Percentiles rank a stretch among this genome's conserved stretches.
phyloP scores from a whole-genome alignment of 2,329 filamentous ascomycete genomes.

The Pseudopyrenochaeta lycopersici region DNA sequence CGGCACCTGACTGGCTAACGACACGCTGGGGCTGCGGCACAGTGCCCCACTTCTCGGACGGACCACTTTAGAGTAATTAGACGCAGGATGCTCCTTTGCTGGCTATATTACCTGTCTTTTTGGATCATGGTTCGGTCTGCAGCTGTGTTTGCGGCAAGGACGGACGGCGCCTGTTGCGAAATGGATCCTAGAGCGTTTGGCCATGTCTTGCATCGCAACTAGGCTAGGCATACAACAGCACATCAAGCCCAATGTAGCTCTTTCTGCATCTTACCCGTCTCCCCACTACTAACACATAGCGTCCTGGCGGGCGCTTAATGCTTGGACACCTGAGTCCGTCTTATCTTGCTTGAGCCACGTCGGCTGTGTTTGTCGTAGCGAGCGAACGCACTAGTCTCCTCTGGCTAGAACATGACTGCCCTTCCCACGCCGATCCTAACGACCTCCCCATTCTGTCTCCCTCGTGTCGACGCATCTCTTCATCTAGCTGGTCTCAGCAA shows the following conservation, averaged over 20 bases:
- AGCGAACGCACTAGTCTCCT: constrained; percentile 14
- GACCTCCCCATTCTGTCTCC: constrained; percentile 14
- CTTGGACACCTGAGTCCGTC: constrained; percentile 24
- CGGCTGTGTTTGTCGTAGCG: constrained; percentile 16
- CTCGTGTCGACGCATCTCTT: constrained; percentile 19
- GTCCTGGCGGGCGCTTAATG: constrained; percentile 29
- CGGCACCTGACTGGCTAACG: constrained; percentile 25
- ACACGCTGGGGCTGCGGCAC: constrained; percentile 35
- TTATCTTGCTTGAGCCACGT: constrained; percentile 27
- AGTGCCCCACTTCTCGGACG: constrained; percentile 24
- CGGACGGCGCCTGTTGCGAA: constrained; percentile 29
- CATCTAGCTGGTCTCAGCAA: constrained; percentile 9
- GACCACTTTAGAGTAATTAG: constrained; percentile 32
- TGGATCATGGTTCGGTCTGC: constrained; percentile 18
- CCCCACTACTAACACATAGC: constrained; percentile 20
- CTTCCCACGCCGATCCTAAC: constrained; percentile 12
- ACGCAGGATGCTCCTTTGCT: constrained; percentile 37
- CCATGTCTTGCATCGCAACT: constrained; percentile 19
- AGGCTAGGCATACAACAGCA: neutral
- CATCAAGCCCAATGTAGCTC: neutral
- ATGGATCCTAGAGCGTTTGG: constrained; percentile 13
- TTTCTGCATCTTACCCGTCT: constrained; percentile 8
- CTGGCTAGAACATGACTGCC: constrained; percentile 14
- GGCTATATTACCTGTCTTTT: constrained; percentile 30
- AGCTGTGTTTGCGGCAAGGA: constrained; percentile 17